A percentile compares a stretch with the other conserved stretches of the same genome.
Evolutionary conservation across 2,329 filamentous ascomycete species (phyloP).

Genomic region (Venturia effusa): DNA sequence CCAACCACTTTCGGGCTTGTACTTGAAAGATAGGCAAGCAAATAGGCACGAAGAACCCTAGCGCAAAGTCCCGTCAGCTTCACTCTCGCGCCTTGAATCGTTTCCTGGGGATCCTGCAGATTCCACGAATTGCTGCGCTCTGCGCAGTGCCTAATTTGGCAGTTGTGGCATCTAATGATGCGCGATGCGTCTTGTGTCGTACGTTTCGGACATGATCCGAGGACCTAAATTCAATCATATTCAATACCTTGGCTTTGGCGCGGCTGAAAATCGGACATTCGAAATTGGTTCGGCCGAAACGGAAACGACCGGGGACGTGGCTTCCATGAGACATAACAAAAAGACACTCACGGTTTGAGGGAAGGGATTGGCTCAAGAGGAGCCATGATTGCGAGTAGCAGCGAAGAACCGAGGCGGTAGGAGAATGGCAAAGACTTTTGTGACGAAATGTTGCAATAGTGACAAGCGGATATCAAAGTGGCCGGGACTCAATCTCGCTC

Average conservation of each 20-base stretch:
- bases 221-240: background rate
- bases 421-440: background rate
- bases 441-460: background rate
- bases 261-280: background rate
- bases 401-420: background rate
- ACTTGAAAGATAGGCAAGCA: conserved; percentile 30
- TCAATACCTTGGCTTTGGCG: background rate
- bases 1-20: conserved; percentile 35
- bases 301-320: background rate
- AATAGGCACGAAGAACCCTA: conserved; percentile 19
- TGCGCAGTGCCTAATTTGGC: background rate
- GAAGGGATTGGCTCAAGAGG: background rate
- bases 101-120: background rate
- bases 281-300: background rate
- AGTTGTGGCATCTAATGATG: background rate
- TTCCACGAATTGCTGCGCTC: background rate
- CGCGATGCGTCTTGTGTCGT: background rate
- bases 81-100: background rate
- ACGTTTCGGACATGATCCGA: background rate
- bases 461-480: background rate
- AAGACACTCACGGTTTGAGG: background rate
- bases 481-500: background rate
- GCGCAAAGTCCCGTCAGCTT: conserved; percentile 7
- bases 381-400: background rate
- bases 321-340: background rate